Conservation (phyloP, 768 basidiomycete genomes). For the Lepiota venenata region DNA sequence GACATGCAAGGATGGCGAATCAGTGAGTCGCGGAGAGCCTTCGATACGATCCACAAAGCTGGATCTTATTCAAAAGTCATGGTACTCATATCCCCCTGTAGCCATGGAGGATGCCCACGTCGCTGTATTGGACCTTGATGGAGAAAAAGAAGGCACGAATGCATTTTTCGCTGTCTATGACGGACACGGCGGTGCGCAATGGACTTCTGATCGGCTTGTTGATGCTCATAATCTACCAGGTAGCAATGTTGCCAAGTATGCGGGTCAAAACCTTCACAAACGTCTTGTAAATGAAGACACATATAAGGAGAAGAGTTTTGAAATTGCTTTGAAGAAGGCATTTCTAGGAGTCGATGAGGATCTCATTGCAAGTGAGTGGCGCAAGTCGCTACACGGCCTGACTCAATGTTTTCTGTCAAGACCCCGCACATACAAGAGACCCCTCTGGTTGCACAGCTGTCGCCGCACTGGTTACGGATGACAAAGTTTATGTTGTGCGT, state of each 20-base stretch:
- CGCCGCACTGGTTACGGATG: constrained; percentile 80
- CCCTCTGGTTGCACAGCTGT: constrained; percentile 97
- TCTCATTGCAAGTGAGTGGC: constrained; percentile 69
- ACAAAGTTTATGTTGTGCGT: constrained; percentile 77
- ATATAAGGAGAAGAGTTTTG: constrained; percentile 69
- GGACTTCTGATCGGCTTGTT: constrained; percentile 1
- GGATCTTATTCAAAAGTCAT: constrained; percentile 2
- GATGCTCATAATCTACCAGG: constrained; percentile 42
- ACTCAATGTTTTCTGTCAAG: constrained; percentile 34
- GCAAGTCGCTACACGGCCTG: constrained; percentile 13
- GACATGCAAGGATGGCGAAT: constrained; percentile 99
- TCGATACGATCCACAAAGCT: constrained; percentile 7
- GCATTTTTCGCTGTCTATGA: constrained; percentile 97
- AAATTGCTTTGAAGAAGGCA: constrained; percentile 76
- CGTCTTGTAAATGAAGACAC: constrained; percentile 69
- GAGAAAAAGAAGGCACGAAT: constrained; percentile 42
- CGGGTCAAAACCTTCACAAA: constrained; percentile 80
- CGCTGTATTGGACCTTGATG: constrained; percentile 66
- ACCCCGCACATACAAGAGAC: constrained; percentile 84
- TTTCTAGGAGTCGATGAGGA: constrained; percentile 97
- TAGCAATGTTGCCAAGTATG: constrained; percentile 79
- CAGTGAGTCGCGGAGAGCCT: constrained; percentile 55
- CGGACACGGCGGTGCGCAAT: constrained; percentile 86
- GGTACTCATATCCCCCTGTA: constrained; percentile 28
- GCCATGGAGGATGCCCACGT: constrained; percentile 98